Percentiles rank a stretch among this genome's conserved stretches.
Evolutionary conservation across 495 filamentous ascomycete species (phyloP).

Genomic region (Emericellopsis terricola): DNA sequence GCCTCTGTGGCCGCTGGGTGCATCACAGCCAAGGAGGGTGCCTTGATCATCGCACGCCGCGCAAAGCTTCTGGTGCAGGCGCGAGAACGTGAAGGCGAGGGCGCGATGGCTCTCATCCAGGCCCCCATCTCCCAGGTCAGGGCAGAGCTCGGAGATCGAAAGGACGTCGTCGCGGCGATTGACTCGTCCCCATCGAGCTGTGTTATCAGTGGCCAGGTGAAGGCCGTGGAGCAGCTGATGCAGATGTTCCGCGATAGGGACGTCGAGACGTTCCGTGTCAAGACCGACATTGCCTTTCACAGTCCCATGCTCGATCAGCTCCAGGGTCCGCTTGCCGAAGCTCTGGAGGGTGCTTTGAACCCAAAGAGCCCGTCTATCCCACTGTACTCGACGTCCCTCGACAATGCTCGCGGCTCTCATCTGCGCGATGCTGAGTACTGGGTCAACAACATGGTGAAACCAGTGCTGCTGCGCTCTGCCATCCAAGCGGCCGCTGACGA

Average conservation of each 20-base stretch:
- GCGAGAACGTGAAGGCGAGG: slow-evolving; percentile 6
- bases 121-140: slow-evolving; percentile 11
- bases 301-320: not conserved
- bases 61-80: slow-evolving; percentile 15
- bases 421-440: slow-evolving; percentile 11
- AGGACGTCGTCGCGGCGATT: slow-evolving; percentile 14
- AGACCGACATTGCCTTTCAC: not conserved
- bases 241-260: not conserved
- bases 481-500: slow-evolving; percentile 17
- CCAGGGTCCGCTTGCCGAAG: not conserved
- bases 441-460: slow-evolving; percentile 9
- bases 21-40: slow-evolving; percentile 15
- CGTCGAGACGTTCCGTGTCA: not conserved
- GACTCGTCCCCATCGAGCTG: slow-evolving; percentile 20
- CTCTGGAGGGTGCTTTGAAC: not conserved
- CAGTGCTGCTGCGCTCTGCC: slow-evolving; percentile 14
- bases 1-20: slow-evolving; percentile 25
- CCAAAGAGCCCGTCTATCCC: not conserved
- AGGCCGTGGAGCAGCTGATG: slow-evolving; percentile 10
- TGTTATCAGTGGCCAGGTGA: slow-evolving; percentile 21
- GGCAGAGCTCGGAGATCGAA: slow-evolving; percentile 2
- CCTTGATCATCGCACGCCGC: slow-evolving; percentile 30
- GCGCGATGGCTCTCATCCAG: slow-evolving; percentile 24
- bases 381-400: slow-evolving; percentile 4
- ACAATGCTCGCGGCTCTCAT: not conserved